These are phyloP conservation scores for Paraurostyla sp. DNA, from an alignment of 73 alveolate species.

Conservation along the genomic window DNA sequence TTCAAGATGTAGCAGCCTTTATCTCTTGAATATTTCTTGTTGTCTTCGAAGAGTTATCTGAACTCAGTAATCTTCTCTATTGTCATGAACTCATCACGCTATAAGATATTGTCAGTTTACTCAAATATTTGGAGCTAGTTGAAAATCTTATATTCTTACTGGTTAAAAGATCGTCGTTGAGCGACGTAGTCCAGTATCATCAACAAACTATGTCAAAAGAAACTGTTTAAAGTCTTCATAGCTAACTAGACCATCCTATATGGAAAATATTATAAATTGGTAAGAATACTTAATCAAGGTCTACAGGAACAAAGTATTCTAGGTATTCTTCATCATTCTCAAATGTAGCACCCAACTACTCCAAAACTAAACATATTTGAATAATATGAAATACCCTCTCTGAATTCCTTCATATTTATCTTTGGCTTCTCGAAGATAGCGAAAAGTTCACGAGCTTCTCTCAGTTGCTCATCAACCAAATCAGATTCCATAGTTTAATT, in stretches of 20 bases:
- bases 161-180: background rate
- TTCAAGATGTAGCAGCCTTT: background rate
- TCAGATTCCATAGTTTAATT: background rate
- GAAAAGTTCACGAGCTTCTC: slow-evolving; percentile 15
- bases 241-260: slow-evolving; percentile 52
- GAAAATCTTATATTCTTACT: background rate
- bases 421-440: background rate
- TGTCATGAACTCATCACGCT: slow-evolving; percentile 14
- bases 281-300: background rate
- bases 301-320: slow-evolving; percentile 25
- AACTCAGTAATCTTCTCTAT: slow-evolving; percentile 33
- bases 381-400: background rate
- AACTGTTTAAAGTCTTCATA: slow-evolving; percentile 34
- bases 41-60: slow-evolving; percentile 33
- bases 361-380: slow-evolving; percentile 12
- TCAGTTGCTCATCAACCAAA: slow-evolving; percentile 13
- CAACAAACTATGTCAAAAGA: background rate
- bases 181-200: background rate
- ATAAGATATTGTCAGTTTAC: background rate
- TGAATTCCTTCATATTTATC: background rate
- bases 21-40: background rate
- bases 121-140: background rate
- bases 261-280: background rate
- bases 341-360: slow-evolving; percentile 7
- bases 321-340: slow-evolving; percentile 36